A percentile compares a stretch with the other conserved stretches of the same genome.
phyloP scores from a whole-genome alignment of 495 filamentous ascomycete genomes.

The Aspergillus nidulans region DNA sequence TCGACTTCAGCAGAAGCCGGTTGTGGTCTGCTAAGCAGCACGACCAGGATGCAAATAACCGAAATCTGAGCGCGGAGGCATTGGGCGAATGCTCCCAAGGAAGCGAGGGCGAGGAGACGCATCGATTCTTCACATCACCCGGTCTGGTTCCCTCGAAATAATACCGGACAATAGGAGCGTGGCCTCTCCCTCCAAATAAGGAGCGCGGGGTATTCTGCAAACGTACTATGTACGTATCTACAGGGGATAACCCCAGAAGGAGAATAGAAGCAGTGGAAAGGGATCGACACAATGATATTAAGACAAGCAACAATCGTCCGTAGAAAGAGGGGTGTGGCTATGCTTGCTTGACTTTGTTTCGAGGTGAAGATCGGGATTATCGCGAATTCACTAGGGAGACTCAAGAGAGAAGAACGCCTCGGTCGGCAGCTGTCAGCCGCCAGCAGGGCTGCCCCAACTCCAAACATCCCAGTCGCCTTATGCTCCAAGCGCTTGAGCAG shows the following conservation, averaged over 20 bases:
- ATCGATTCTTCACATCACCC: constrained; percentile 22
- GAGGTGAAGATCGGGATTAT: not conserved
- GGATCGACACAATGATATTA: constrained; percentile 6
- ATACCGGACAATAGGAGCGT: not conserved
- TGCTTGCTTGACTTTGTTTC: not conserved
- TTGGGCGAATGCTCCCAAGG: constrained; percentile 12
- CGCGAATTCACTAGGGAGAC: not conserved
- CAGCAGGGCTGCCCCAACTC: not conserved
- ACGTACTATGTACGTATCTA: constrained; percentile 1
- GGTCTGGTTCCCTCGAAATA: not conserved
- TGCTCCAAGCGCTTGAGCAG: not conserved
- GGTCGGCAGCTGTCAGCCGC: not conserved
- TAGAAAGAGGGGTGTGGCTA: not conserved
- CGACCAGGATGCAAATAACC: constrained; percentile 3
- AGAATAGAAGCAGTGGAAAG: not conserved
- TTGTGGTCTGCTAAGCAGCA: constrained; percentile 6
- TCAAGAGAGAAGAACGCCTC: not conserved
- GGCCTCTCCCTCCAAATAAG: not conserved
- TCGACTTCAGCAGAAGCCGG: constrained; percentile 13
- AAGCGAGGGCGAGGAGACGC: constrained; percentile 11
- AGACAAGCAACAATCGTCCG: constrained; percentile 5
- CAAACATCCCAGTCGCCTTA: not conserved
- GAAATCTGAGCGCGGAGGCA: not conserved
- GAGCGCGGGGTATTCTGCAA: not conserved
- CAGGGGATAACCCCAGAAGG: constrained; percentile 2